These are phyloP conservation scores for Calonectria pauciramosa DNA, from an alignment of 2,329 filamentous ascomycete species.

Conservation along the genomic window DNA sequence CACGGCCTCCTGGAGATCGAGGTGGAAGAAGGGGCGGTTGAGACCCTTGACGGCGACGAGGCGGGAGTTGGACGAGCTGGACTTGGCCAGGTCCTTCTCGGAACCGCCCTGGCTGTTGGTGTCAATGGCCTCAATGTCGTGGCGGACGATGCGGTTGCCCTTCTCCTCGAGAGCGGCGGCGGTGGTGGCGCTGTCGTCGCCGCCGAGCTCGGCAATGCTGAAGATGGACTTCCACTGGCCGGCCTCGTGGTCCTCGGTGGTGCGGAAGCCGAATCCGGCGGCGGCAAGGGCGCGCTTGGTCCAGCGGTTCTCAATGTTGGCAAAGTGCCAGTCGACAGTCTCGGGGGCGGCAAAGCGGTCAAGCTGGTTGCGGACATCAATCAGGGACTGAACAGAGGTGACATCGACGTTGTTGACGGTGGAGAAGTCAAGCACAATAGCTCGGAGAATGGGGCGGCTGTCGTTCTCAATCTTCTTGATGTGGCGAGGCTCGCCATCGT, in stretches of 20 bases:
- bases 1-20: constrained; percentile 64
- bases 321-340: constrained; percentile 65
- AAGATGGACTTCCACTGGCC: constrained; percentile 82
- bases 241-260: constrained; percentile 46
- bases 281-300: constrained; percentile 67
- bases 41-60: constrained; percentile 59
- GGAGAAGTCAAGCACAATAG: constrained; percentile 69
- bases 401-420: constrained; percentile 69
- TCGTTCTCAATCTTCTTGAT: constrained; percentile 47
- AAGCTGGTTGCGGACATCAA: constrained; percentile 67
- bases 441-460: constrained; percentile 65
- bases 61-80: constrained; percentile 45
- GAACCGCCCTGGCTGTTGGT: constrained; percentile 39
- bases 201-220: constrained; percentile 88
- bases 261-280: constrained; percentile 65
- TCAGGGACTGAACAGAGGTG: constrained; percentile 66
- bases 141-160: constrained; percentile 37
- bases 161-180: constrained; percentile 74
- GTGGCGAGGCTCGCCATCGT: constrained; percentile 61
- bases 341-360: constrained; percentile 64
- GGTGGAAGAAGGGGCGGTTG: constrained; percentile 67
- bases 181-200: constrained; percentile 71
- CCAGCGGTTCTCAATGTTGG: constrained; percentile 67
- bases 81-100: constrained; percentile 46
- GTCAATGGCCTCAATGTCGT: constrained; percentile 48